Conservation (phyloP, 305 asterid species). For the Fraxinus dipetala region DNA sequence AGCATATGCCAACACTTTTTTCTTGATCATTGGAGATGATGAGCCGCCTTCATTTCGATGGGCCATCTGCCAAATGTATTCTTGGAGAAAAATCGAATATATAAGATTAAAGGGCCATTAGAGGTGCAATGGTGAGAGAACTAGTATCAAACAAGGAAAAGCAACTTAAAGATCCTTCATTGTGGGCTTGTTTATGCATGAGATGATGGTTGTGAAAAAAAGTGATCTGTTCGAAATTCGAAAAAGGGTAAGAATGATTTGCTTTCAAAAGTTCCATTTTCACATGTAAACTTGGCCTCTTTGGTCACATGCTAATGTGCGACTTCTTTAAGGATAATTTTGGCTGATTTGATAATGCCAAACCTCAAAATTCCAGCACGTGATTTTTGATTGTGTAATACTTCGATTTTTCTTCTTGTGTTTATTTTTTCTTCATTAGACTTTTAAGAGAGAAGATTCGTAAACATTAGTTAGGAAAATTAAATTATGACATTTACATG, state of each 20-base stretch:
- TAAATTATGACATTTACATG: background rate
- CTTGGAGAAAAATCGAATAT: background rate
- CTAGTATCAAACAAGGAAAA: slow-evolving; percentile 6
- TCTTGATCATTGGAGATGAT: background rate
- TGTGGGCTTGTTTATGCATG: slow-evolving; percentile 7
- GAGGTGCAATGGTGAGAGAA: slow-evolving; percentile 3
- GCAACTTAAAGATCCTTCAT: background rate
- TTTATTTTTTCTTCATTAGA: background rate
- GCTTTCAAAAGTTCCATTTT: slow-evolving; percentile 18
- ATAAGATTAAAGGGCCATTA: background rate
- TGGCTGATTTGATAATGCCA: slow-evolving; percentile 17
- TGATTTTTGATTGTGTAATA: background rate
- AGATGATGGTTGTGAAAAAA: background rate
- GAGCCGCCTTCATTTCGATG: background rate
- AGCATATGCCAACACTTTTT: background rate
- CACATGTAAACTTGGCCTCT: slow-evolving; percentile 24
- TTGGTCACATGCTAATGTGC: slow-evolving; percentile 15
- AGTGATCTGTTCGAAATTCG: slow-evolving; percentile 1
- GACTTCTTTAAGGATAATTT: background rate
- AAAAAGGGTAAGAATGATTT: slow-evolving; percentile 1
- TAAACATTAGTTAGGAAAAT: background rate
- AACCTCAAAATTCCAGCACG: background rate
- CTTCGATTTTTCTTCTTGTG: background rate
- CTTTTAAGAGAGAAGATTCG: background rate
- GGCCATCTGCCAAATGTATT: background rate